These are phyloP conservation scores for Hypholoma fasciculare DNA, from an alignment of 768 basidiomycete species.

Conservation along the genomic window DNA sequence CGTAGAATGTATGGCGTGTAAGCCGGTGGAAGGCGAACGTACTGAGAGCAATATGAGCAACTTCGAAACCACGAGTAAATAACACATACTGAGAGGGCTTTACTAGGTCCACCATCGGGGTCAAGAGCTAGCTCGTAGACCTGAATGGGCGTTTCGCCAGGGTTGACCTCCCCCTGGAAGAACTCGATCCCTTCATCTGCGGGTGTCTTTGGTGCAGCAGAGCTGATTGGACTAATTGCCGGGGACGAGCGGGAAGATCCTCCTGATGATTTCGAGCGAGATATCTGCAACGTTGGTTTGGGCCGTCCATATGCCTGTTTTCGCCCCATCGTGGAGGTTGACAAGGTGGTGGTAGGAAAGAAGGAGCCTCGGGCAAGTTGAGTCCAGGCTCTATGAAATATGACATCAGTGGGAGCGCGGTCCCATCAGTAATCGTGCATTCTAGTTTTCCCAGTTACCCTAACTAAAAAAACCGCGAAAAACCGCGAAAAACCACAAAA, in stretches of 20 bases:
- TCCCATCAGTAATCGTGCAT: too few relatives aligned
- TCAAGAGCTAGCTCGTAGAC: constrained; percentile 89
- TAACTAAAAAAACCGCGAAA: too few relatives aligned
- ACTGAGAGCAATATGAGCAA: constrained; percentile 37
- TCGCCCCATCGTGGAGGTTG: constrained; percentile 13
- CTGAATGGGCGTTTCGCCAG: constrained; percentile 64
- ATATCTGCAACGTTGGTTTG: constrained; percentile 31
- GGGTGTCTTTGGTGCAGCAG: constrained; percentile 68
- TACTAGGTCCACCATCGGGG: constrained; percentile 87
- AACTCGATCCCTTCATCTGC: constrained; percentile 92
- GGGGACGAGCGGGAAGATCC: constrained; percentile 20
- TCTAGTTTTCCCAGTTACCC: too few relatives aligned
- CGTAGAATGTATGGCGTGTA: constrained; percentile 87
- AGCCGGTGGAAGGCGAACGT: constrained; percentile 94
- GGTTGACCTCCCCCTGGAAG: constrained; percentile 59
- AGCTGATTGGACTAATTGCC: constrained; percentile 13
- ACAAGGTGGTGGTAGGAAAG: not conserved
- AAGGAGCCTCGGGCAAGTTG: not conserved
- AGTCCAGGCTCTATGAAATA: not conserved
- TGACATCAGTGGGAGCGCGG: not conserved
- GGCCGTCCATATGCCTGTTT: constrained; percentile 21
- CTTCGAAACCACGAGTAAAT: not conserved
- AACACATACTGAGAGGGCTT: constrained; percentile 74
- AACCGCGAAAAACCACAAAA: too few relatives aligned
- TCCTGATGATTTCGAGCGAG: constrained; percentile 16